Percentiles rank a stretch among this genome's conserved stretches.
phyloP scores from a whole-genome alignment of 495 filamentous ascomycete species.

The Penicillium macrosclerotiorum region DNA sequence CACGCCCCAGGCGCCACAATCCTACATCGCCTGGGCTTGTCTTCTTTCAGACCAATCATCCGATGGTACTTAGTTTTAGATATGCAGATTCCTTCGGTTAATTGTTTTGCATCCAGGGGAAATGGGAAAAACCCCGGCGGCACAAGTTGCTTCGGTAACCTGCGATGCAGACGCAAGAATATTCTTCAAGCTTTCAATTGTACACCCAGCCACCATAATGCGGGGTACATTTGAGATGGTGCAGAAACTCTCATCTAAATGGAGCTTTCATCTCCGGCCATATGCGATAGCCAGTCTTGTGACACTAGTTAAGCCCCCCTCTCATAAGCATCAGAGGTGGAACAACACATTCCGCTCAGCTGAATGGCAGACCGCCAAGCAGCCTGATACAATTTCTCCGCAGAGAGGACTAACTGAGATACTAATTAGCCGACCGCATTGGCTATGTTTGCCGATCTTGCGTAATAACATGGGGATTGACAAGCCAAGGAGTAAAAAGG shows the following conservation, averaged over 20 bases:
- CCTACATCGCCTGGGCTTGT: background rate
- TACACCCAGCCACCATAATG: background rate
- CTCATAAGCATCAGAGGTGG: background rate
- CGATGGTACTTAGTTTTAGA: background rate
- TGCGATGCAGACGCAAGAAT: background rate
- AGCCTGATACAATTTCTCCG: background rate
- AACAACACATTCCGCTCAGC: background rate
- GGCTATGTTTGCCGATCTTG: background rate
- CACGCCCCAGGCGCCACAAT: background rate
- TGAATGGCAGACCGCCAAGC: background rate
- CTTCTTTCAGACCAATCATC: background rate
- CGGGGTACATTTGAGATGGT: background rate
- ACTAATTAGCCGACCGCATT: background rate
- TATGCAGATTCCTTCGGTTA: conserved; percentile 1
- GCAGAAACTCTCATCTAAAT: background rate
- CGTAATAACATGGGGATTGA: background rate
- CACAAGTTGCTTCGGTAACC: background rate
- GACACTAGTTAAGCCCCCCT: background rate
- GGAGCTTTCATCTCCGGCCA: background rate
- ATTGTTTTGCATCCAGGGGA: background rate
- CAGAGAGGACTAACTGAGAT: background rate
- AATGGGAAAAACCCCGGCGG: conserved; percentile 15
- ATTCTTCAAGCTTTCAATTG: background rate
- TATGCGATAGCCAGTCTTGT: background rate
- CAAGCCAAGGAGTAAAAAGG: background rate